Base-by-base conservation (phyloP, 2,329 filamentous ascomycete species). In the Pseudogymnoascus sp. region DNA sequence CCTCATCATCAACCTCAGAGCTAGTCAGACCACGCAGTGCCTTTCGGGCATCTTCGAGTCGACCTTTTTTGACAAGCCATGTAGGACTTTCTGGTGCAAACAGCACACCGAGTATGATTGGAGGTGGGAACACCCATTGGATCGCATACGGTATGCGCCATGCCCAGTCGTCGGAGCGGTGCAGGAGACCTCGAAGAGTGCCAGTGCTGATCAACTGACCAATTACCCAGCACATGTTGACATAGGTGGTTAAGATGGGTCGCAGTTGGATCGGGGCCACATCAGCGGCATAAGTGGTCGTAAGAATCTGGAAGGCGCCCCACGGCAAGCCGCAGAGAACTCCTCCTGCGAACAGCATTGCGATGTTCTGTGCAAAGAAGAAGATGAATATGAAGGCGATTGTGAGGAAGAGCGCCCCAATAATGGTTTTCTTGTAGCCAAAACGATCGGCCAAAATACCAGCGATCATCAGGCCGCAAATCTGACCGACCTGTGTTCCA, bases 261-360 rank as follows among this genome's bases (percentile, higher is more conserved):
- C 57, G 57, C 14, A 59, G 57, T 18, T 28, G 28, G 57, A 59
- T 28, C 4, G 57, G 57, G 18, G 57, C 28, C n/a, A 59, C 57
- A 36, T 59, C 57, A 25, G 57, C 50, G 33, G 50, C 76, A 78
- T 67, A 67, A 2, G 64, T 61, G 3, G 64, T 63, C 2, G 64
- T 65, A 12, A 65, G 60, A 1, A 77, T 79, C 67, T 79, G 76
- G 68, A 79, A 79, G 4, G 78, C 75, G 41, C 77, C 77, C 77
- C 77, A 79, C 2, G 78, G 77, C 43, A 80, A 73, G 47, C 77
- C 75, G 58, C 75, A 77, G 16, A 80, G 71, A 38, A 79, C 77
- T 65, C 62, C 28, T 3, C 75, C 78, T 2, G 75, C 76, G 7
- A 78, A 71, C 16, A 80, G 67, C 12, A 76, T 68, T 62, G 75